A percentile compares a stretch with the other conserved stretches of the same genome.
Evolutionary conservation across 192 early-diverging fungal genomes (phyloP).

Genomic region (Dissophora globulifera): DNA sequence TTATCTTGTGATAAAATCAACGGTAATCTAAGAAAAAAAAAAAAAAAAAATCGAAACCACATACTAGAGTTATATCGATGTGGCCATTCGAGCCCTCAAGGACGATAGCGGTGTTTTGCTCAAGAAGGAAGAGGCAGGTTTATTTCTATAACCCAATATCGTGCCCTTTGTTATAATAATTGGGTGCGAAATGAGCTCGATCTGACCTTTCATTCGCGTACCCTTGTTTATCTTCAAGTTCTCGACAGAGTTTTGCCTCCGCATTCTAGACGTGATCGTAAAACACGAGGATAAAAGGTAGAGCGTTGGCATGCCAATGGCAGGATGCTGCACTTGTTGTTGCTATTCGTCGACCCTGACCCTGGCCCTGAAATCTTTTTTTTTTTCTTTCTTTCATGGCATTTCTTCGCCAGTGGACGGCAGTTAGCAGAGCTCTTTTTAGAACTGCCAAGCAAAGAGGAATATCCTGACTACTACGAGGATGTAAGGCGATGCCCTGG

Average conservation of each 20-base stretch:
- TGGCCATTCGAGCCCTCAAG: conserved; percentile 19
- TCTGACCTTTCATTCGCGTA: not conserved
- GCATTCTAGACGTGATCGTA: conserved; percentile 31
- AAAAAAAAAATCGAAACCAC: not conserved
- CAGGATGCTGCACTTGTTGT: not conserved
- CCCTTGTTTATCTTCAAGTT: conserved; percentile 14
- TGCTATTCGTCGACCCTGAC: too few relatives aligned
- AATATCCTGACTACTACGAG: conserved; percentile 94
- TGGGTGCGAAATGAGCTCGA: not conserved
- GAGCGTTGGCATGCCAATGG: not conserved
- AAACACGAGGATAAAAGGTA: conserved; percentile 46
- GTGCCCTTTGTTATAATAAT: not conserved
- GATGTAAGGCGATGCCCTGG: too few relatives aligned
- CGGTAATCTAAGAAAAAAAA: too few relatives aligned
- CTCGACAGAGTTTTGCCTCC: conserved; percentile 32
- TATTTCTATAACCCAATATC: not conserved
- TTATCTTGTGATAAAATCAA: too few relatives aligned
- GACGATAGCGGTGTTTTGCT: not conserved
- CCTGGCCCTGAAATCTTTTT: too few relatives aligned
- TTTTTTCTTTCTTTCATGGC: not conserved
- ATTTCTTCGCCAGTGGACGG: conserved; percentile 63
- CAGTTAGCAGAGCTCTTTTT: conserved; percentile 80
- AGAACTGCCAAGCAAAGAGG: conserved; percentile 75
- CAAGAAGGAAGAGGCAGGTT: conserved; percentile 29
- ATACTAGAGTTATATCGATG: conserved; percentile 30